Percentiles rank a stretch among this genome's conserved stretches.
Conservation (phyloP, 208 protist genomes). For the Novymonas esmeraldas region DNA sequence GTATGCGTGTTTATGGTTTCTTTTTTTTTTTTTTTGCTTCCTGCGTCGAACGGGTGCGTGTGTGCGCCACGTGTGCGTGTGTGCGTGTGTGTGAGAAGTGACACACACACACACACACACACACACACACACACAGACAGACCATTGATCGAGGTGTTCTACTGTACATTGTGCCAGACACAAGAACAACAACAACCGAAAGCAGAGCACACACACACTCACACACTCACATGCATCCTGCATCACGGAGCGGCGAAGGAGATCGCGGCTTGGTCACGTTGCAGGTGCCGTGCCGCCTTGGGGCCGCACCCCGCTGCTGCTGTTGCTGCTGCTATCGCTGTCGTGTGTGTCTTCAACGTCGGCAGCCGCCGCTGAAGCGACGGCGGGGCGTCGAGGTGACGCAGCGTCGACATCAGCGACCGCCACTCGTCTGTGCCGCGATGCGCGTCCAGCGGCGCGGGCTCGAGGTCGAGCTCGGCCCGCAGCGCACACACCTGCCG, state of each 20-base stretch:
- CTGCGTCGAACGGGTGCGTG: too few species aligned
- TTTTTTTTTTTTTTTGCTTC: too few species aligned
- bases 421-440: conserved; percentile 11
- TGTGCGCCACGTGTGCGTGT: too few species aligned
- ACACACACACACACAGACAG: too few species aligned
- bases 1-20: too few species aligned
- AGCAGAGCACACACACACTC: neutral
- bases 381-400: conserved; percentile 18
- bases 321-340: neutral
- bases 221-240: neutral
- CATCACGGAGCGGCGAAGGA: neutral
- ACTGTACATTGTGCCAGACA: neutral
- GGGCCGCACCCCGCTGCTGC: conserved; percentile 15
- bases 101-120: too few species aligned
- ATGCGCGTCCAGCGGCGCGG: conserved; percentile 19
- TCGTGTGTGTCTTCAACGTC: conserved; percentile 17
- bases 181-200: too few species aligned
- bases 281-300: conserved; percentile 22
- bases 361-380: conserved; percentile 28
- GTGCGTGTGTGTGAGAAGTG: too few species aligned
- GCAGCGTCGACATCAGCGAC: conserved; percentile 10
- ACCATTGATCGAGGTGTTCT: neutral
- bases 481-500: conserved; percentile 32
- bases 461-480: conserved; percentile 51
- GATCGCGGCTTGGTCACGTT: too few species aligned